phyloP scores from a whole-genome alignment of 768 basidiomycete species.

The Termitomyces sp. region DNA sequence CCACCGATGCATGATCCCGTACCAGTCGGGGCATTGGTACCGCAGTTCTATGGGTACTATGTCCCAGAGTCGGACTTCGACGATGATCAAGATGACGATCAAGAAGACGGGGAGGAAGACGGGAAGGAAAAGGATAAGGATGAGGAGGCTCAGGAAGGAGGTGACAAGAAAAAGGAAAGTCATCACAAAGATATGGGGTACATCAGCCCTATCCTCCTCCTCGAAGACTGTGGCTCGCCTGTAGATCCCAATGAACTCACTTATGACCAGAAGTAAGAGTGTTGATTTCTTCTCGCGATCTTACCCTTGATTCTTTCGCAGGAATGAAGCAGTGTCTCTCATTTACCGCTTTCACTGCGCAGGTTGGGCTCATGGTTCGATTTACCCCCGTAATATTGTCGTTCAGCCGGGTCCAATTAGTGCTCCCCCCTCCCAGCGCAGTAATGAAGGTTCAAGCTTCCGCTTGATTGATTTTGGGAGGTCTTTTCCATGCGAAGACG shows the following conservation, averaged over 20 bases:
- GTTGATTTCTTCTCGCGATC: not conserved
- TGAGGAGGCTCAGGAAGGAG: not conserved
- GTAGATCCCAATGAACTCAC: constrained; percentile 23
- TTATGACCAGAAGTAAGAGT: constrained; percentile 34
- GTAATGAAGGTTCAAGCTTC: constrained; percentile 25
- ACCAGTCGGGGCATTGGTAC: constrained; percentile 48
- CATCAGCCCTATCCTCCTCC: constrained; percentile 38
- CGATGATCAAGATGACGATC: not conserved
- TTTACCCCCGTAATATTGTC: constrained; percentile 36
- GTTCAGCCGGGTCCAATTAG: constrained; percentile 29
- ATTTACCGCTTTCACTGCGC: constrained; percentile 32
- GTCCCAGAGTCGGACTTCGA: constrained; percentile 15
- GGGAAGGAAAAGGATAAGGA: not conserved
- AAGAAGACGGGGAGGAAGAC: not conserved
- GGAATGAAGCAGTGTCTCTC: constrained; percentile 38
- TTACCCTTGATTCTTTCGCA: constrained; percentile 3
- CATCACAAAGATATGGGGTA: constrained; percentile 12
- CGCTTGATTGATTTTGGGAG: constrained; percentile 40
- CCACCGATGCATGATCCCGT: constrained; percentile 39
- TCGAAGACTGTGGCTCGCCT: constrained; percentile 38
- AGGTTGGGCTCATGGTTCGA: constrained; percentile 33
- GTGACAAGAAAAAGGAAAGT: not conserved
- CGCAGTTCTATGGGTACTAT: constrained; percentile 67
- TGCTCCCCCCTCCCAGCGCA: constrained; percentile 10
- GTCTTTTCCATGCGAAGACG: not conserved